phyloP scores from a whole-genome alignment of 306 rosid genomes.

The Hippophae rhamnoides region DNA sequence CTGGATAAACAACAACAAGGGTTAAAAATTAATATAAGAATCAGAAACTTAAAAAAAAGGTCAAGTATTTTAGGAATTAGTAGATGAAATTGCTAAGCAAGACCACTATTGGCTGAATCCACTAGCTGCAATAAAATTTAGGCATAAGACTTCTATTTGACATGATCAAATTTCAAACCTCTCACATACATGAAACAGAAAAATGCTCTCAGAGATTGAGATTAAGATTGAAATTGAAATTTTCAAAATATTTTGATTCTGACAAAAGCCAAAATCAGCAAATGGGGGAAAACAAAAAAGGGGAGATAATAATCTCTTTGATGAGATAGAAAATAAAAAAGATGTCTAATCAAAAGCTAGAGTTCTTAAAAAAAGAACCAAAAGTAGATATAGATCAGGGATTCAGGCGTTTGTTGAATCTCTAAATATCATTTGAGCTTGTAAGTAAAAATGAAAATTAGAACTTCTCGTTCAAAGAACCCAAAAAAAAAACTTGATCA shows the following conservation, averaged over 20 bases:
- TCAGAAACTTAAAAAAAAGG: background rate
- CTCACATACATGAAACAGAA: background rate
- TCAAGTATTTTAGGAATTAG: slow-evolving; percentile 1
- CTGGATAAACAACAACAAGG: slow-evolving; percentile 11
- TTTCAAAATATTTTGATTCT: slow-evolving; percentile 1
- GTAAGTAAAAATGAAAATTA: background rate
- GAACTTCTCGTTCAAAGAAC: background rate
- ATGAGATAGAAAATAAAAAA: no score
- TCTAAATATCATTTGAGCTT: slow-evolving; percentile 10
- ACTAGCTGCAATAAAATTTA: slow-evolving; percentile 3
- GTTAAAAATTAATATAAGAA: slow-evolving; percentile 2
- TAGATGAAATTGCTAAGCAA: background rate
- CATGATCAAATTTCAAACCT: background rate
- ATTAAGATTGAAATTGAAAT: background rate
- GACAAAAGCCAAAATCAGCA: background rate
- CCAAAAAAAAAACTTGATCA: slow-evolving; percentile 7
- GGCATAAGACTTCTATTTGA: background rate
- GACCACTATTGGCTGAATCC: background rate
- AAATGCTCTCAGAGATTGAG: background rate
- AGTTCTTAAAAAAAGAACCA: slow-evolving; percentile 12
- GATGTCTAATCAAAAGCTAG: slow-evolving; percentile 14
- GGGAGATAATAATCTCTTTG: no score
- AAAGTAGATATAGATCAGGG: background rate
- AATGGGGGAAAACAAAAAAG: no score
- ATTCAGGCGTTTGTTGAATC: slow-evolving; percentile 6